Evolutionary conservation across 768 basidiomycete genomes (phyloP).

Genomic region (Mycena polygramma): DNA sequence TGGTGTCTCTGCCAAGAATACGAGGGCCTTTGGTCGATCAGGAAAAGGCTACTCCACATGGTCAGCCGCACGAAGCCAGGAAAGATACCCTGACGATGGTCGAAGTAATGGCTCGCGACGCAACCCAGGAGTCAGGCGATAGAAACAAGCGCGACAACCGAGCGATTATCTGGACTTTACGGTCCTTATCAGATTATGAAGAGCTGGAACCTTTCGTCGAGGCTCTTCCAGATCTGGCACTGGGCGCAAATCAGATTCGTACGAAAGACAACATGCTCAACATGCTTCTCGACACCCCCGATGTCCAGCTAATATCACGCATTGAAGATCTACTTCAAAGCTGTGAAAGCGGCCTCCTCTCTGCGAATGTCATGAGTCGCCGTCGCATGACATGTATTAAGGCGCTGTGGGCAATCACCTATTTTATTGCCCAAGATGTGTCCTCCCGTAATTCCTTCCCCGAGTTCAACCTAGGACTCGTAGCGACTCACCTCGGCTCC

Average conservation of each 20-base stretch:
- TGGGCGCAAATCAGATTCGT: not conserved
- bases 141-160: not conserved
- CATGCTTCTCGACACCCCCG: constrained; percentile 6
- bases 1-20: not conserved
- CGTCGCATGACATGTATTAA: not conserved
- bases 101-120: not conserved
- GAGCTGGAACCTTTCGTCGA: constrained; percentile 3
- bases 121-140: not conserved
- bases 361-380: not conserved
- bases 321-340: not conserved
- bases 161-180: constrained; percentile 4
- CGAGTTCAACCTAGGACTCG: not conserved
- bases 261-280: constrained; percentile 1
- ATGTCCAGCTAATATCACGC: not conserved
- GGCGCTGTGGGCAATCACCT: not conserved
- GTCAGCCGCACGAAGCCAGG: no score
- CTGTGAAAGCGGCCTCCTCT: not conserved
- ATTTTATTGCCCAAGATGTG: not conserved
- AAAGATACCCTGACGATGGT: constrained; percentile 3
- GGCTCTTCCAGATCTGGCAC: not conserved
- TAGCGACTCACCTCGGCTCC: not conserved
- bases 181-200: not conserved
- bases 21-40: not conserved
- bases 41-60: not conserved
- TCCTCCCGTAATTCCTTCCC: not conserved